Base-by-base conservation (phyloP, 352 stramenopile species). In the Phytopythium ostracodes region DNA sequence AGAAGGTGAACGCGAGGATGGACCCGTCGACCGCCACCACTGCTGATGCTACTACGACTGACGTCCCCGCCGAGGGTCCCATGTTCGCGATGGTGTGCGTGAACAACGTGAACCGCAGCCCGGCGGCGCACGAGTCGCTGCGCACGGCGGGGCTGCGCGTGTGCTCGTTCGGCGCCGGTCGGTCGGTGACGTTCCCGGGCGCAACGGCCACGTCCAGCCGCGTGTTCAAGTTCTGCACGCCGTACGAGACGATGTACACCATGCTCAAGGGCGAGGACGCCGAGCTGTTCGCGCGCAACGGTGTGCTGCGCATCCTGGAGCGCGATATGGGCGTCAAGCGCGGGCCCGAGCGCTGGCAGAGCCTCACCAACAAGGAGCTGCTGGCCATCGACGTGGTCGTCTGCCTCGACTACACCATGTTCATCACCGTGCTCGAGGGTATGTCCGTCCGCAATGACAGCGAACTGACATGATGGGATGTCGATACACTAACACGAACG, bases 71-170 rank as follows among this genome's bases (percentile, higher is more conserved):
- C n/a, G 38, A 24, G 9, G n/a, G 43, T 0, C 36, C 55, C 25
- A 52, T 60, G 55, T 96, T 95, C 62, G 81, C 84, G n/a, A 86
- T 95, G 70, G 77, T 96, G 38, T 96, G 87, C 66, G 79, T 71
- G 35, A 94, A 92, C 73, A 96, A 96, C 65, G 87, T 96, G 38
- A 96, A 96, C 61, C 78, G 86, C 44, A 94, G 84, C 66, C 81
- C 87, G 31, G 86, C 84, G 31, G 87, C 87, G 35, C 86, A 96
- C 63, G 77, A 72, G 33, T 66, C 68, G 38, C 63, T 96, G 52
- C 64, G 71, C 15, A 59, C 70, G 7, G 79, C 74, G 10, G 86
- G 87, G 0, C 52, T 95, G 36, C 71, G 82, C 50, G 87, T 92
- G 20, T 79, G 76, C 56, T 93, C 82, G 15, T 95, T 87, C 59